Evolutionary conservation across 1,284 basidiomycete genomes (phyloP).

Genomic region (Stygiomarasmius scandens): DNA sequence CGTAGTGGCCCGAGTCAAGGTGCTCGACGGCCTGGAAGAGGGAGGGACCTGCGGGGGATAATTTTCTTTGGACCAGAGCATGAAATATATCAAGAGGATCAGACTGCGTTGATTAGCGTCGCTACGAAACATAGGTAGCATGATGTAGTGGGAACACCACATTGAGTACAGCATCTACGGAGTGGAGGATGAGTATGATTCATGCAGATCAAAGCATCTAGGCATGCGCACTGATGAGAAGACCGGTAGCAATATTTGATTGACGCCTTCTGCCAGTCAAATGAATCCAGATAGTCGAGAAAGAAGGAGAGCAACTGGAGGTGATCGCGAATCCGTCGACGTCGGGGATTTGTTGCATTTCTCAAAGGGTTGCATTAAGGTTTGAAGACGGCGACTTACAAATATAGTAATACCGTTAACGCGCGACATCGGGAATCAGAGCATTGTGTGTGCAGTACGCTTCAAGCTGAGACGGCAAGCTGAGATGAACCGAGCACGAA

Average conservation of each 20-base stretch:
- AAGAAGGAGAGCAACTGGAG: too few species aligned
- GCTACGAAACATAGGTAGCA: not conserved
- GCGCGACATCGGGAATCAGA: too few species aligned
- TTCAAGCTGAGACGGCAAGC: too few species aligned
- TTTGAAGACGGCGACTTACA: too few species aligned
- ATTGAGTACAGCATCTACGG: not conserved
- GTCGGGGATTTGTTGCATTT: too few species aligned
- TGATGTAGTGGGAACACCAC: too few species aligned
- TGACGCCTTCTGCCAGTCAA: not conserved
- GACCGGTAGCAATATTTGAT: not conserved
- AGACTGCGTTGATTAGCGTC: not conserved
- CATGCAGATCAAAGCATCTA: not conserved
- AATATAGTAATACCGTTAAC: too few species aligned
- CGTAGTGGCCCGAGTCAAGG: not conserved
- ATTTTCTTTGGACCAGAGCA: not conserved
- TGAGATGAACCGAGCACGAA: too few species aligned
- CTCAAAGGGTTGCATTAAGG: too few species aligned
- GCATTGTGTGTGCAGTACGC: too few species aligned
- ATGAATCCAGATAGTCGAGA: too few species aligned
- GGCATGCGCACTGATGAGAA: not conserved
- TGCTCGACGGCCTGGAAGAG: not conserved
- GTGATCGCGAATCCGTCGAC: too few species aligned
- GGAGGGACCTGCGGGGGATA: not conserved
- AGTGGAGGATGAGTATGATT: not conserved
- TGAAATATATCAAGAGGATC: not conserved